A percentile compares a stretch with the other conserved stretches of the same genome.
phyloP scores from a whole-genome alignment of 495 filamentous ascomycete genomes.

The Penicillium antarcticum region DNA sequence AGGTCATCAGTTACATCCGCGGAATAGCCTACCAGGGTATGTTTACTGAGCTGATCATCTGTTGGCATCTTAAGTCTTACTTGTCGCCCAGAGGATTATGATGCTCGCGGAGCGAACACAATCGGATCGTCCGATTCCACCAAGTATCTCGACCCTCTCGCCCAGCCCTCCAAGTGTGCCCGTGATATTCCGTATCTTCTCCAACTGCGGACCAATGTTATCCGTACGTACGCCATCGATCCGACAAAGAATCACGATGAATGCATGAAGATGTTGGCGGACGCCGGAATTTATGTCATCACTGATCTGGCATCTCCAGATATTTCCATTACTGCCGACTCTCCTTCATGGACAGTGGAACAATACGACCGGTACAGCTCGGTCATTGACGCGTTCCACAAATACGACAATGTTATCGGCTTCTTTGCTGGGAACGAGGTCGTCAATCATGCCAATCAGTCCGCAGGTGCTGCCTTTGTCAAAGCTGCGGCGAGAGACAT shows the following conservation, averaged over 20 bases:
- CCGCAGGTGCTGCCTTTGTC: conserved; percentile 81
- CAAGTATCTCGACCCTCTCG: conserved; percentile 63
- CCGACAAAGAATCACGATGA: conserved; percentile 66
- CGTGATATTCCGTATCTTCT: conserved; percentile 77
- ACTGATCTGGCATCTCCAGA: conserved; percentile 78
- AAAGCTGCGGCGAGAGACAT: conserved; percentile 93
- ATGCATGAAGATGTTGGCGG: conserved; percentile 78
- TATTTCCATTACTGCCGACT: conserved; percentile 78
- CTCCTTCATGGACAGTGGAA: conserved; percentile 69
- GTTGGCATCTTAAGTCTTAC: conserved; percentile 6
- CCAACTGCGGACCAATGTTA: conserved; percentile 75
- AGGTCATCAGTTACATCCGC: conserved; percentile 57
- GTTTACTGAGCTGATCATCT: conserved; percentile 6
- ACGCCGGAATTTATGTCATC: conserved; percentile 90
- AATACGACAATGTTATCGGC: conserved; percentile 81
- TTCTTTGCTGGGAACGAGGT: conserved; percentile 98
- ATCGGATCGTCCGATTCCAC: conserved; percentile 25
- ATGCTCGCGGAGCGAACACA: conserved; percentile 13
- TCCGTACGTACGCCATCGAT: conserved; percentile 91
- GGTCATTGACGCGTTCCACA: conserved; percentile 72
- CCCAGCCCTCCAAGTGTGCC: conserved; percentile 61
- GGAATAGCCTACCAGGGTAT: conserved; percentile 82
- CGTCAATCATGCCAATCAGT: conserved; percentile 68
- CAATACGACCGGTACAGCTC: conserved; percentile 73
- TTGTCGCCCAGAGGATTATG: conserved; percentile 41